Conservation (phyloP, 2,329 filamentous ascomycete genomes). For the Talaromyces sp. region DNA sequence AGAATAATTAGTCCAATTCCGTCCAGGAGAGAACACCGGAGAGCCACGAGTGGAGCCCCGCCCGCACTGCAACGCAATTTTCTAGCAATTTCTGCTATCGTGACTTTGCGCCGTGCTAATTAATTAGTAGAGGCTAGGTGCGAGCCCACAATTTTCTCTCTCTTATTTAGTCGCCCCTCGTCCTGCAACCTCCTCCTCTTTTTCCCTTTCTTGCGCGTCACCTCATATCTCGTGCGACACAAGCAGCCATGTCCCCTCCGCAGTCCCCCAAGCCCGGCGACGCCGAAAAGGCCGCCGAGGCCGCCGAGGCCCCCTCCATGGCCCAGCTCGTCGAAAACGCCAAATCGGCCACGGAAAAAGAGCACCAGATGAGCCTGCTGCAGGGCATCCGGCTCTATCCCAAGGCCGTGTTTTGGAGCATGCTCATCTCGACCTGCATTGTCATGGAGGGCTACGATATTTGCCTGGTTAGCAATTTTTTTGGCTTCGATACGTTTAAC, state of each 20-base stretch:
- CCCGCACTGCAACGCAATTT: background rate
- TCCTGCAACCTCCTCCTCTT: background rate
- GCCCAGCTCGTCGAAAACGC: slow-evolving; percentile 35
- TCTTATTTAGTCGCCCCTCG: background rate
- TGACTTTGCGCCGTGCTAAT: background rate
- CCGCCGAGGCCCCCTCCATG: slow-evolving; percentile 21
- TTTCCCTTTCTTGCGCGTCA: background rate
- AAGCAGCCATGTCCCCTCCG: background rate
- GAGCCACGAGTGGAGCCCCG: background rate
- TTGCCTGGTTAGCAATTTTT: slow-evolving; percentile 76
- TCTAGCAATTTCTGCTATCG: background rate
- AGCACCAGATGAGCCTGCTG: slow-evolving; percentile 63
- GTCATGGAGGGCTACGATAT: slow-evolving; percentile 90
- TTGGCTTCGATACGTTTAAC: slow-evolving; percentile 41
- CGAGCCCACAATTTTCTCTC: background rate
- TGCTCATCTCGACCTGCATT: slow-evolving; percentile 86
- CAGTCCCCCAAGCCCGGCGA: background rate
- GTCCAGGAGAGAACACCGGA: no score
- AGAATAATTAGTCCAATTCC: no score
- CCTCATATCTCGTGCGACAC: no score
- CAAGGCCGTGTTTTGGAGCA: slow-evolving; percentile 76
- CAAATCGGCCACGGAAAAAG: slow-evolving; percentile 39
- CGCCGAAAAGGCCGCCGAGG: slow-evolving; percentile 11
- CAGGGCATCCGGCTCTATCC: slow-evolving; percentile 79
- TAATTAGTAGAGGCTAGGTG: no score